Evolutionary conservation across 2,329 filamentous ascomycete species (phyloP).

Genomic region (Neofusicoccum cordaticola): DNA sequence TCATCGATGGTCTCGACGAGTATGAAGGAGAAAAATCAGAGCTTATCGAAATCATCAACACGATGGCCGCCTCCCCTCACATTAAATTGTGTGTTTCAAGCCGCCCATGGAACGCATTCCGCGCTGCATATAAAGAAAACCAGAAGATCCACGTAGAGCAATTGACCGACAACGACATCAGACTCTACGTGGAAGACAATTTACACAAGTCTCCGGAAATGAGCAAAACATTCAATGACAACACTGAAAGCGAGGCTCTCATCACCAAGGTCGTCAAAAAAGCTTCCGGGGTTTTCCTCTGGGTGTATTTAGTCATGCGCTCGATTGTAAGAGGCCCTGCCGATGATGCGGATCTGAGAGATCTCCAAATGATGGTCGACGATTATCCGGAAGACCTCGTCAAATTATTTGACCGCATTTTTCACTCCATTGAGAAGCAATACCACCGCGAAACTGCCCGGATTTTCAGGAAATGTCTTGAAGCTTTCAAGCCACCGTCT

Average conservation of each 20-base stretch:
- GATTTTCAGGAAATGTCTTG: background rate
- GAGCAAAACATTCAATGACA: background rate
- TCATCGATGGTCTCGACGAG: constrained; percentile 26
- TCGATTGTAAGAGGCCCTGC: background rate
- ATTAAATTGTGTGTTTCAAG: constrained; percentile 23
- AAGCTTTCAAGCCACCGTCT: background rate
- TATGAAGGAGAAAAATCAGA: constrained; percentile 9
- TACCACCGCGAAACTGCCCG: background rate
- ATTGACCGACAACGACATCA: background rate
- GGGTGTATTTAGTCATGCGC: background rate
- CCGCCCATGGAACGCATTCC: constrained; percentile 19
- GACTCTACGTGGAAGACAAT: background rate
- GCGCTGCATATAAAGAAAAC: constrained; percentile 8
- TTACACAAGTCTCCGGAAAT: background rate
- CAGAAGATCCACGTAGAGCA: background rate
- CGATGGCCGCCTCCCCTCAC: background rate
- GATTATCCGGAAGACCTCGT: background rate
- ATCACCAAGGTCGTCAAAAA: background rate
- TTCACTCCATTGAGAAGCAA: too few species aligned
- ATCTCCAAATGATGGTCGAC: background rate
- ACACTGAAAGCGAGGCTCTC: background rate
- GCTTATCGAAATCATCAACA: background rate
- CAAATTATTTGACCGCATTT: background rate
- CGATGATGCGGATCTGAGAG: too few species aligned
- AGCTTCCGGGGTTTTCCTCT: too few species aligned